Conservation (phyloP, 2,329 filamentous ascomycete species). For the Paecilomyces sp. region DNA sequence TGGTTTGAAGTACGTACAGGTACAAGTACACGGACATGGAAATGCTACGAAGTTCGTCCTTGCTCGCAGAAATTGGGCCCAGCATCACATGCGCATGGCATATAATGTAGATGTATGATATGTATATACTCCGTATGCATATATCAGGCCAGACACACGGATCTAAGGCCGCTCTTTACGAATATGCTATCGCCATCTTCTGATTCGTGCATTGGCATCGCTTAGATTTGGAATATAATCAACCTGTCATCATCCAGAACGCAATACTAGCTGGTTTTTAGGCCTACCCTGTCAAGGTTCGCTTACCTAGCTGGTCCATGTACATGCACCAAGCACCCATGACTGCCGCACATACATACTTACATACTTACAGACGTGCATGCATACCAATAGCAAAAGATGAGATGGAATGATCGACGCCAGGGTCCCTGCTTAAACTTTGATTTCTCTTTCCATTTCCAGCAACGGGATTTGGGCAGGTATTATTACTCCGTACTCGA, state of each 20-base stretch:
- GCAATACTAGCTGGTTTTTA: not conserved
- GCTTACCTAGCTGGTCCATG: not conserved
- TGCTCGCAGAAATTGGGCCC: not conserved
- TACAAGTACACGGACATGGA: not conserved
- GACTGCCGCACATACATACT: not conserved
- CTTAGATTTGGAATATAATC: not conserved
- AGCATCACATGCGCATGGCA: not conserved
- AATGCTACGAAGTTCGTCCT: not conserved
- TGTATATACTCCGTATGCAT: not conserved
- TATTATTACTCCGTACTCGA: not conserved
- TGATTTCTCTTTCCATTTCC: not conserved
- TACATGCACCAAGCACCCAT: not conserved
- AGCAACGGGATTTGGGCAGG: not conserved
- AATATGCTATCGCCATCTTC: not conserved
- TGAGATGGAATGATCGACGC: not conserved
- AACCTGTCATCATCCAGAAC: not conserved
- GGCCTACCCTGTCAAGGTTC: no score
- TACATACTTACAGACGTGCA: not conserved
- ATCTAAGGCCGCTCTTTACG: not conserved
- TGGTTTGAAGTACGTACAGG: not conserved
- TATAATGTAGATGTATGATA: not conserved
- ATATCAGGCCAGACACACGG: no score
- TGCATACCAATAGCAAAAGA: not conserved
- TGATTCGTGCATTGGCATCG: not conserved
- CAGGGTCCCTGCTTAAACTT: not conserved